Percentiles rank a stretch among this genome's conserved stretches.
phyloP scores from a whole-genome alignment of 768 basidiomycete genomes.

The Cystofilobasidium capitatum region DNA sequence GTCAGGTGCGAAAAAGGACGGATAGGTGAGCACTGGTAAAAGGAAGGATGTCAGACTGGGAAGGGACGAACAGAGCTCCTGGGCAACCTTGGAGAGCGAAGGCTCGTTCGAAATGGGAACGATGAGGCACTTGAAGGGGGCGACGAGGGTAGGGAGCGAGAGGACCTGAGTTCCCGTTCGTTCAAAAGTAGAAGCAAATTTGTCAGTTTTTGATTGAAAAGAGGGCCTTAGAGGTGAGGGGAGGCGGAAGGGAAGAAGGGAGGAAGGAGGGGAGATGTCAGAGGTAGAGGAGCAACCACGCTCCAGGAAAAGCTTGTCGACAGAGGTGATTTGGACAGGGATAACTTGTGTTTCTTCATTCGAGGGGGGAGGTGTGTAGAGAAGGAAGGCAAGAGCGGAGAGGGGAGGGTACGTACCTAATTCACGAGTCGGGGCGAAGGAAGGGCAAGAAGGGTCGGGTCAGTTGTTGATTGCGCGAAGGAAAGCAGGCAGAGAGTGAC shows the following conservation, averaged over 20 bases:
- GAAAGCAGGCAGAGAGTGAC: background rate
- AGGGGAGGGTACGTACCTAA: too few relatives aligned
- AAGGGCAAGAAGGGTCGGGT: too few relatives aligned
- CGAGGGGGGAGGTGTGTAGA: background rate
- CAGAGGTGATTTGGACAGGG: slow-evolving; percentile 26
- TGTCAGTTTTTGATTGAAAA: background rate
- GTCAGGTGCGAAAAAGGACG: background rate
- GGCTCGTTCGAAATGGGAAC: slow-evolving; percentile 81
- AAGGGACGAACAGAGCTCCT: slow-evolving; percentile 72
- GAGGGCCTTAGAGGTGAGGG: slow-evolving; percentile 22
- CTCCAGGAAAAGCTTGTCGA: slow-evolving; percentile 1
- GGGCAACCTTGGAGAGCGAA: slow-evolving; percentile 71
- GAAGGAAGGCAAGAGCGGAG: too few relatives aligned
- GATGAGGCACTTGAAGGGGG: slow-evolving; percentile 93
- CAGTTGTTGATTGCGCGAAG: too few relatives aligned
- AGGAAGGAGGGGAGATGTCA: slow-evolving; percentile 20
- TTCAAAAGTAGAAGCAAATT: background rate
- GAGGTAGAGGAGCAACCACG: slow-evolving; percentile 15
- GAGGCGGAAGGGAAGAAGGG: background rate
- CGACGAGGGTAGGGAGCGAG: slow-evolving; percentile 77
- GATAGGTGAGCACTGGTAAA: background rate
- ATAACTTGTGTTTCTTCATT: slow-evolving; percentile 2
- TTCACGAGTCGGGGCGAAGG: too few relatives aligned
- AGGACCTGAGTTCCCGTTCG: slow-evolving; percentile 54
- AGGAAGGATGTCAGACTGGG: background rate